Base-by-base conservation (phyloP, 78 protist species). In the Cavenderia fasciculata region DNA sequence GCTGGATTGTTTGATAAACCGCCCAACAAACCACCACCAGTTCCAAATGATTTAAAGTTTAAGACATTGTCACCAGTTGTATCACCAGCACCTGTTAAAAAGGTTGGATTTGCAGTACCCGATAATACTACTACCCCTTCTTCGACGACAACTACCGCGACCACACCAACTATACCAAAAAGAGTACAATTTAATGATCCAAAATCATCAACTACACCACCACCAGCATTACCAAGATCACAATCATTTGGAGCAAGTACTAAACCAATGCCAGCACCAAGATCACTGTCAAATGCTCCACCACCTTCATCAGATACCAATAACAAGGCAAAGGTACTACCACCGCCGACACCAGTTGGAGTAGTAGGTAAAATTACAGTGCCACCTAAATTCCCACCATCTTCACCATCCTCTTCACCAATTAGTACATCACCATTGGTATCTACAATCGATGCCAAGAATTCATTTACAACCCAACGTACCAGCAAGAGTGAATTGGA, bases 11-110 rank as follows among this genome's bases (percentile, higher is more conserved):
- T 63, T 16, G 72, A 63, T 40, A 63, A 27, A 21, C 72, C 72
- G 38, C 72, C 72, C 4, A 63, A 63, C 8, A 63, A 63, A 63
- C 72, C 72, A 21, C 72, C 72, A 11, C 72, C 72, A 33, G 11
- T 1, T 19, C 72, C 72, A 40, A n/a, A n/a, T 16, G 72, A 63
- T 21, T 34, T 19, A 6, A 63, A 63, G 38, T 63, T 38, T 21
- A 63, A 63, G n/a, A 63, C 72, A 21, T n/a, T n/a, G n/a, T n/a
- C n/a, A n/a, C n/a, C n/a, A n/a, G n/a, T n/a, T n/a, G n/a, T n/a
- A n/a, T 38, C 72, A 36, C 72, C 72, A 2, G 12, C 62, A 25
- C 62, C 62, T 19, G 5, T 25, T 8, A 56, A 11, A 7, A 56
- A 56, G 27, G 31, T n/a, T n/a, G n/a, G 14, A 56, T 4, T 56